Base-by-base conservation (phyloP, 495 filamentous ascomycete genomes). In the Immersiella caudata region DNA sequence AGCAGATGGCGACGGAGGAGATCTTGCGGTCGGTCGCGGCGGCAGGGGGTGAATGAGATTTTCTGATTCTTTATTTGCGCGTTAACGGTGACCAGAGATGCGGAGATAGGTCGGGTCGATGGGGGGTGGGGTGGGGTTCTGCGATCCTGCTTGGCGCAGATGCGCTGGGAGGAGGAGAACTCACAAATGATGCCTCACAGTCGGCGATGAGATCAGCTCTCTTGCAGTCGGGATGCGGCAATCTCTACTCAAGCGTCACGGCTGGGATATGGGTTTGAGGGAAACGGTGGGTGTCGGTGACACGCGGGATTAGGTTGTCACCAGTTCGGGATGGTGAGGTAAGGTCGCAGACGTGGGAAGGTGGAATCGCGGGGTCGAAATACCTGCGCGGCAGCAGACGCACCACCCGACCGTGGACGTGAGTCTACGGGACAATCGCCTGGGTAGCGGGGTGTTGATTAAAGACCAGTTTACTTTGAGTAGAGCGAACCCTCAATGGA, bases 51-150 rank as follows among this genome's bases (percentile, higher is more conserved):
- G 57, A 66, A 66, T 71, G 65, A 65, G 62, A 56, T 67, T 67
- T 66, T 69, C 49, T 60, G 52, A 35, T 54, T 46, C 25, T 65
- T 64, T 70, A 66, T 72, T 71, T 73, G 68, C 71, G 71, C 64
- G 71, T 73, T 63, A 67, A 67, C 62, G 63, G 55, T 33, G 12
- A 52, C 24, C 36, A 67, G 46, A 6, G 50, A 54, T 58, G 67
- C 51, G 60, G 64, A 60, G 40, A 46, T 46, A 46, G 40, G 40
- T 18, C 40, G 14, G 40, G 40, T 46, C 14, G 40, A 5, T 46
- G 21, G 52, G n/a, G 52, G 4, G 52, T 24, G 52, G 52, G 52
- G 52, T 55, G 52, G 52, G 52, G 64, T 62, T 59, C 61, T 22
- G 70, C 60, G 65, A 26, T 29, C 59, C 49, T 18, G 49, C 57